Evolutionary conservation across 352 stramenopile genomes (phyloP), one percentile per base, ranked within the genome.

Genomic region (Globisporangium parvum): DNA sequence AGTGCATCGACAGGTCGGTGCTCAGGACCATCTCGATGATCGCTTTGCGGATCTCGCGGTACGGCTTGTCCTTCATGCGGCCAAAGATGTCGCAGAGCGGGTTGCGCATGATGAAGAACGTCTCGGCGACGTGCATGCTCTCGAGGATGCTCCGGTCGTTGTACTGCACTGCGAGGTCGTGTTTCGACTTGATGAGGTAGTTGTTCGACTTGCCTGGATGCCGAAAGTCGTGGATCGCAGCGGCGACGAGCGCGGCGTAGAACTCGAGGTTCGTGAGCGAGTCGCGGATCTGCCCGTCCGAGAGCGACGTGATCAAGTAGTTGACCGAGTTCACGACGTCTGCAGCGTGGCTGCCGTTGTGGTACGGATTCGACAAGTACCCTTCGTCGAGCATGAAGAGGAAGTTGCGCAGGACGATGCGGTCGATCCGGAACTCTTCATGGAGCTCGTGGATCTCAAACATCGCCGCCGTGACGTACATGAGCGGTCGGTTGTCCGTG

Each of bases 21-120:
- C 78, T 86, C 20, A 96, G 69, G n/a, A 95, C 85, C 76, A 91
- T 92, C 57, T 93, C 79, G 37, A 93, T 93, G 51, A 93, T 93
- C 2, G 78, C 79, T 52, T 90, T 91, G 21, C 80, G 77, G 23
- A 90, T 86, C 60, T 91, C 80, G n/a, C 73, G 74, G 46, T 85
- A 89, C 47, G 73, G 71, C 47, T 87, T 85, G 59, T 84, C 69
- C 46, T 86, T 88, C 73, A 96, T 85, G 35, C 79, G 69, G 2
- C 73, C 77, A 63, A 92, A 92, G 58, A 92, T 90, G 62, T 92
- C 75, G 56, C 75, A 90, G 6, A 78, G 60, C 45, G 78, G 82
- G 41, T 83, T 71, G 11, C 70, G 70, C 72, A 86, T 87, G 31
- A 94, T 71, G 49, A 87, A 86, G 50, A 95, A 95, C 5, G 85